Evolutionary conservation across 306 rosid species (phyloP).

Genomic region (Malus sylvestris): DNA sequence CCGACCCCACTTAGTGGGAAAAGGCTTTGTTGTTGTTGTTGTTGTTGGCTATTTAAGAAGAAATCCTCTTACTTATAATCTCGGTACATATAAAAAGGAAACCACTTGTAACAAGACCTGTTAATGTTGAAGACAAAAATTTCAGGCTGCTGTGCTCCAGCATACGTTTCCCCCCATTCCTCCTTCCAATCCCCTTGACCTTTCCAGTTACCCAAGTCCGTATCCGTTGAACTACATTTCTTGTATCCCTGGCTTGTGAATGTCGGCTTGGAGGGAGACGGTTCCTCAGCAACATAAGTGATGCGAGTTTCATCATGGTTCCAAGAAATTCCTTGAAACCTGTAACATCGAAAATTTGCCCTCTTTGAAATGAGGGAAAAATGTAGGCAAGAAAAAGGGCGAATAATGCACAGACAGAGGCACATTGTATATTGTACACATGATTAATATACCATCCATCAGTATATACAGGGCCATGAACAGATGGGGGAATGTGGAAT

Average conservation of each 20-base stretch:
- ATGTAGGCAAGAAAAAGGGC: not conserved
- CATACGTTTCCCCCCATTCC: conserved; percentile 81
- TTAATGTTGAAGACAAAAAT: conserved; percentile 51
- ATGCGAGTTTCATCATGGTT: conserved; percentile 53
- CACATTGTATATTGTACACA: not conserved
- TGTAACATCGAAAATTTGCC: conserved; percentile 16
- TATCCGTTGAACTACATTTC: conserved; percentile 38
- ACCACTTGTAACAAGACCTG: conserved; percentile 34
- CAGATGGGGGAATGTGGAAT: conserved; percentile 54
- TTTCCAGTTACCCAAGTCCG: conserved; percentile 56
- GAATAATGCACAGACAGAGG: not conserved
- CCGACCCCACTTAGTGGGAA: too few species aligned
- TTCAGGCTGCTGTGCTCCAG: conserved; percentile 63
- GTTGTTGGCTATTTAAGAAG: not conserved
- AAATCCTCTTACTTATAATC: conserved; percentile 10
- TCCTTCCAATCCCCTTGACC: conserved; percentile 83
- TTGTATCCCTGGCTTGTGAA: conserved; percentile 45
- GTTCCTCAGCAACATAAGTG: conserved; percentile 79
- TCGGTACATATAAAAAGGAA: not conserved
- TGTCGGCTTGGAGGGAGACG: conserved; percentile 55
- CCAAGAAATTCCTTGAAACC: conserved; percentile 93
- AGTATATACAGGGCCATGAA: conserved; percentile 62
- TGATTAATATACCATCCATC: conserved; percentile 62
- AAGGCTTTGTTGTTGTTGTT: too few species aligned
- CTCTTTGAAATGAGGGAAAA: not conserved